Base-by-base conservation (phyloP, 352 stramenopile species). In the Phytophthora tentaculata region DNA sequence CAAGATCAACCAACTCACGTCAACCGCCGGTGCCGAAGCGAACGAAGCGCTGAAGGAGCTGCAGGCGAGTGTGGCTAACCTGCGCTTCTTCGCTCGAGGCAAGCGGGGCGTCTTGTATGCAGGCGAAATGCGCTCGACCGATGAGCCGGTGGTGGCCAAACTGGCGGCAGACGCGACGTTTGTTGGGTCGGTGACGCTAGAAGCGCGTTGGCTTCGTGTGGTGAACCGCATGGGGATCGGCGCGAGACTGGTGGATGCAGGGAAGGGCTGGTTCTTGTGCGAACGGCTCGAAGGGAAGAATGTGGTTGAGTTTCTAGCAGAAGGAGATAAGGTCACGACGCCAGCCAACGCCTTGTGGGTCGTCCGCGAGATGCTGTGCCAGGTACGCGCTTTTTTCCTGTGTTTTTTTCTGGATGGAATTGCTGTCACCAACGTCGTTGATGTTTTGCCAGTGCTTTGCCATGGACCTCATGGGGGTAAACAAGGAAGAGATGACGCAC, bases 401-500 rank as follows among this genome's bases (percentile, higher is more conserved):
- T 41, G 54, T n/a, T 5, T 8, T 29, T 17, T 20, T 44, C 29
- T 52, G 17, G 29, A 44, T 55, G n/a, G 6, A n/a, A 5, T 41
- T 44, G n/a, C 28, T 17, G 5, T 53, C 22, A 61, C 60, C 44
- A 41, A 41, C 13, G 3, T 29, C n/a, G 5, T 10, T 19, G 32
- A 29, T 17, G 2, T 14, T 49, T 64, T 22, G n/a, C n/a, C 39
- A 92, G 81, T 91, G 84, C 64, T 93, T 90, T 66, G 79, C 74
- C 20, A 76, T 93, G 71, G 85, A 91, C 70, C 72, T 77, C 52
- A 84, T 91, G 71, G 73, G 81, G 6, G 80, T 91, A 47, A 93
- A 91, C 69, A 93, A 93, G 69, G 85, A 88, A 52, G 85, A 93
- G 65, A 93, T 93, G 85, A 93, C 83, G 10, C 85, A 93, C 49